A percentile compares a stretch with the other conserved stretches of the same genome.
phyloP scores from a whole-genome alignment of 1,284 basidiomycete genomes.

The Mycena sp. region DNA sequence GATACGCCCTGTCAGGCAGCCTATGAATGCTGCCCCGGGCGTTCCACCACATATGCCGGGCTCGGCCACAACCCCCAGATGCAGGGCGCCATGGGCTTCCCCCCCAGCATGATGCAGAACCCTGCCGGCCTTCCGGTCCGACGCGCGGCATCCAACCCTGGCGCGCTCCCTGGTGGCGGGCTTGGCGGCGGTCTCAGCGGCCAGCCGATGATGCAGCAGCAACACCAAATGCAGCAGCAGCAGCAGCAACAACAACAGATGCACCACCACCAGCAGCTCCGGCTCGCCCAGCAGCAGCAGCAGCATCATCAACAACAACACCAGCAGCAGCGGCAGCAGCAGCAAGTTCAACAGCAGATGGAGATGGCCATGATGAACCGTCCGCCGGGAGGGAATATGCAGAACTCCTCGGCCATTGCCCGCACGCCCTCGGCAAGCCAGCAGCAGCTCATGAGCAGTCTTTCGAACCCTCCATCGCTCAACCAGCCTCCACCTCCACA shows the following conservation, averaged over 20 bases:
- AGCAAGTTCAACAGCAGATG: conserved; percentile 38
- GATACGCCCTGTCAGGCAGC: conserved; percentile 22
- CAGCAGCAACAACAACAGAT: conserved; percentile 34
- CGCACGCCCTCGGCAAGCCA: too few species aligned
- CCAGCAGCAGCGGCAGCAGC: conserved; percentile 41
- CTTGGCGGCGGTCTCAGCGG: conserved; percentile 13
- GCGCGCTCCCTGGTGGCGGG: background rate
- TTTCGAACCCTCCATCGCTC: conserved; percentile 56
- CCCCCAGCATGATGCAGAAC: conserved; percentile 23
- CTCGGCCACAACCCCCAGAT: conserved; percentile 36
- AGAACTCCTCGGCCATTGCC: too few species aligned
- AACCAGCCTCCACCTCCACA: conserved; percentile 42
- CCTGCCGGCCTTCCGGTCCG: conserved; percentile 14
- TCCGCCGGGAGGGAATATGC: too few species aligned
- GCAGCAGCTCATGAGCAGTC: conserved; percentile 58
- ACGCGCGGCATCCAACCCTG: conserved; percentile 23
- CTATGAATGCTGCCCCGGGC: conserved; percentile 34
- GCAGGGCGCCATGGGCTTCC: conserved; percentile 27
- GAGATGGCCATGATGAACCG: conserved; percentile 40
- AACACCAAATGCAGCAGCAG: conserved; percentile 31
- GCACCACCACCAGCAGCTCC: conserved; percentile 33
- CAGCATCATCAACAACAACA: conserved; percentile 39
- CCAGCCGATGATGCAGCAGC: conserved; percentile 23
- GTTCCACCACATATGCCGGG: conserved; percentile 27
- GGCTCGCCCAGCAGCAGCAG: conserved; percentile 30